phyloP scores from a whole-genome alignment of 179 eudicot species.

The Vitellaria paradoxa region DNA sequence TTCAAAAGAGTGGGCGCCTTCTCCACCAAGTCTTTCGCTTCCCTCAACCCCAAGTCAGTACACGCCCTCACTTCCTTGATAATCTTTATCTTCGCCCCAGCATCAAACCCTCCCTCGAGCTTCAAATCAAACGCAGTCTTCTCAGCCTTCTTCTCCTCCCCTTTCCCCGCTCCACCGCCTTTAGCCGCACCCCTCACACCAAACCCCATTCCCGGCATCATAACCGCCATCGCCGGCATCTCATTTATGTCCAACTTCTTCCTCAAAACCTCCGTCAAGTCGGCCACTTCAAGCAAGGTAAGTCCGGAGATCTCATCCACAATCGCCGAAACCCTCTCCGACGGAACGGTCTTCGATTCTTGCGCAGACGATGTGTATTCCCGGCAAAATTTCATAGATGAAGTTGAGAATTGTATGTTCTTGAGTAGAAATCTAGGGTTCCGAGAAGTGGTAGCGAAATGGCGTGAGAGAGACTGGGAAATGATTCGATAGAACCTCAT shows the following conservation, averaged over 20 bases:
- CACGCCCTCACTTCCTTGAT: constrained; percentile 64
- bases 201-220: constrained; percentile 98
- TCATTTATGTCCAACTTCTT: too few species aligned
- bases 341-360: constrained; percentile 23
- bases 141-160: constrained; percentile 54
- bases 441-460: background rate
- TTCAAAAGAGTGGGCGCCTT: too few species aligned
- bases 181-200: constrained; percentile 36
- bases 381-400: constrained; percentile 2
- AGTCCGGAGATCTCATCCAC: constrained; percentile 70
- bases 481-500: constrained; percentile 20
- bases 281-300: constrained; percentile 67
- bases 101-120: constrained; percentile 17
- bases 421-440: constrained; percentile 6
- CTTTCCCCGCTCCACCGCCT: constrained; percentile 36
- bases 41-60: too few species aligned
- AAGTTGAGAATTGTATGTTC: background rate
- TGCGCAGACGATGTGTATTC: constrained; percentile 28
- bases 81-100: constrained; percentile 69
- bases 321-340: constrained; percentile 51
- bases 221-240: constrained; percentile 61
- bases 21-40: too few species aligned
- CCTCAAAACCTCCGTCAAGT: constrained; percentile 38
- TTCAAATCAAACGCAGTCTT: constrained; percentile 89
- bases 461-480: constrained; percentile 15